These are phyloP conservation scores for Dendrocalamus latiflorus DNA, from an alignment of 202 grass and related monocot species.

Conservation along the genomic window DNA sequence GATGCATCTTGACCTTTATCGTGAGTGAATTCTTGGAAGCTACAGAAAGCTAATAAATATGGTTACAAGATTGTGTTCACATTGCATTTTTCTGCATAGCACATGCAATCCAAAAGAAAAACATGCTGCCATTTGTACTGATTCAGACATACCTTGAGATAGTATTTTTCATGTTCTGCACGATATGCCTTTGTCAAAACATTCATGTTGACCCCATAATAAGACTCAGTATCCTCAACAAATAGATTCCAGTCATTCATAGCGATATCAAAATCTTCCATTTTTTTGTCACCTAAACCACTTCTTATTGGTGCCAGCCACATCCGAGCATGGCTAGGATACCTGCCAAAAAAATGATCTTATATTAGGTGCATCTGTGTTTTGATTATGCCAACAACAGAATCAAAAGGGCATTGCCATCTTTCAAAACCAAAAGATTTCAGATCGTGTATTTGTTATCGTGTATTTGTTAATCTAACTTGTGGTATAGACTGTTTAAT, in stretches of 20 bases:
- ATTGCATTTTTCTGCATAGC: not conserved
- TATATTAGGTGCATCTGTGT: not conserved
- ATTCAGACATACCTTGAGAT: constrained; percentile 60
- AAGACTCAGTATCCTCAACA: constrained; percentile 61
- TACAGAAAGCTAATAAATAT: not conserved
- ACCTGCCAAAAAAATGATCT: constrained; percentile 47
- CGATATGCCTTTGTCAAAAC: constrained; percentile 76
- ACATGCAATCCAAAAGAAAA: not conserved
- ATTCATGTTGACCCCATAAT: constrained; percentile 98
- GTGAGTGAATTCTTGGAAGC: not conserved
- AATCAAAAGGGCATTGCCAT: not conserved
- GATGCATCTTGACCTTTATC: not conserved
- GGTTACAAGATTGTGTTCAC: not conserved
- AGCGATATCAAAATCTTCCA: constrained; percentile 65
- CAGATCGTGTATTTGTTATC: not conserved
- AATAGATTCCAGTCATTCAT: constrained; percentile 82
- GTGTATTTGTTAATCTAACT: not conserved
- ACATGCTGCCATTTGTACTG: not conserved
- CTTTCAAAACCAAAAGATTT: not conserved
- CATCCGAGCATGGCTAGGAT: constrained; percentile 95
- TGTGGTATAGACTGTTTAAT: not conserved
- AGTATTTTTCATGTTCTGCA: constrained; percentile 89
- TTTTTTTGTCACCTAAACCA: constrained; percentile 69
- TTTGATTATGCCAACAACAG: not conserved
- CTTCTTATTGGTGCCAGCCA: constrained; percentile 88